Percentiles rank a stretch among this genome's conserved stretches.
phyloP scores from a whole-genome alignment of 306 rosid species.

The Acmispon strigosus region DNA sequence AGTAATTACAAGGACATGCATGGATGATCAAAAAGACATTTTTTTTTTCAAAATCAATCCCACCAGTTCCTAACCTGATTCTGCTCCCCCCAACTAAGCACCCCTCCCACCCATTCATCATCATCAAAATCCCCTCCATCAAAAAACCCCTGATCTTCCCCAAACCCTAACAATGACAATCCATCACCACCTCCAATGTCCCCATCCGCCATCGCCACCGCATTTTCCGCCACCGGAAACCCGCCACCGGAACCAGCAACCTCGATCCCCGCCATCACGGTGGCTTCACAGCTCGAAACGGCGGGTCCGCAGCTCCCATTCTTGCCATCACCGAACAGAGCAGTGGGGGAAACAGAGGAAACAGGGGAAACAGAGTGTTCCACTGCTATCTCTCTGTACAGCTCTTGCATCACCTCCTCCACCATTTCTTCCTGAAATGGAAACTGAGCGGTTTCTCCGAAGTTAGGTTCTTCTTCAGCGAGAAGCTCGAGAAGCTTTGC shows the following conservation, averaged over 20 bases:
- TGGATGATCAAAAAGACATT: no score
- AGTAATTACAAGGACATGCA: no score
- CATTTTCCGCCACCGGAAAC: neutral
- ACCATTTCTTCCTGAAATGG: no score
- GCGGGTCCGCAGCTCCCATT: conserved; percentile 14
- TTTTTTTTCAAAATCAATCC: neutral
- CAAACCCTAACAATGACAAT: neutral
- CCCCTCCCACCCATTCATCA: conserved; percentile 17
- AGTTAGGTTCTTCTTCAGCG: no score
- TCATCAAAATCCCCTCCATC: neutral
- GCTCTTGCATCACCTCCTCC: conserved; percentile 18
- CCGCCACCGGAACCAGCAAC: neutral
- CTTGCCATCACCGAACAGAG: neutral
- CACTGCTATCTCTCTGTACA: conserved; percentile 25
- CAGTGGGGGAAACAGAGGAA: no score
- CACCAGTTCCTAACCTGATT: neutral
- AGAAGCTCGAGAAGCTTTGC: no score
- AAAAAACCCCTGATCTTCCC: neutral
- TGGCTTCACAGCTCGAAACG: neutral
- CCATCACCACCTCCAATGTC: neutral
- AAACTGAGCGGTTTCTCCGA: no score
- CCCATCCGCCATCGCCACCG: neutral
- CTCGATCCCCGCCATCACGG: neutral
- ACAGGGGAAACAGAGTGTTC: neutral
- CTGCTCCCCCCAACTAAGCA: conserved; percentile 12